A percentile compares a stretch with the other conserved stretches of the same genome.
phyloP scores from a whole-genome alignment of 352 stramenopile species.

The Phytophthora pini region DNA sequence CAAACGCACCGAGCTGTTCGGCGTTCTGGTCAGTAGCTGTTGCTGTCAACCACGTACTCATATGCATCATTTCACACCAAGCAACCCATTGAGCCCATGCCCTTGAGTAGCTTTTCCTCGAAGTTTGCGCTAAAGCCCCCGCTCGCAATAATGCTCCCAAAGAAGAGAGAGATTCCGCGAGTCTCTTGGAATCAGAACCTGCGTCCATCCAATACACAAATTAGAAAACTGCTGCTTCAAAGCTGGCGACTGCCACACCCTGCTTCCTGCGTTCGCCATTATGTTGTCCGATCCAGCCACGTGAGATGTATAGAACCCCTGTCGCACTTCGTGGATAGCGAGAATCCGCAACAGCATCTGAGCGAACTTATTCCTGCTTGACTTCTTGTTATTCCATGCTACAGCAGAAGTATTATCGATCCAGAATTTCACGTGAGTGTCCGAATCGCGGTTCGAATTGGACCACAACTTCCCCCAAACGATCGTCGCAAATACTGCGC shows the following conservation, averaged over 20 bases:
- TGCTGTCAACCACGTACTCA: background rate
- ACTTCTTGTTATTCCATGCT: conserved; percentile 11
- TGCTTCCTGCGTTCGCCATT: conserved; percentile 26
- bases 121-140: conserved; percentile 17
- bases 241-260: conserved; percentile 19
- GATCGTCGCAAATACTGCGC: conserved; percentile 12
- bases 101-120: conserved; percentile 5
- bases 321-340: conserved; percentile 7
- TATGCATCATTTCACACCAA: conserved; percentile 7
- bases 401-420: conserved; percentile 19
- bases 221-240: conserved; percentile 4
- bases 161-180: conserved; percentile 26
- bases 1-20: conserved; percentile 21
- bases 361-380: conserved; percentile 15
- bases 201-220: conserved; percentile 5
- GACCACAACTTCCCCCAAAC: conserved; percentile 7
- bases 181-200: conserved; percentile 12
- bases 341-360: conserved; percentile 23
- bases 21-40: conserved; percentile 9
- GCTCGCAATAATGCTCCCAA: conserved; percentile 23
- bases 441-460: background rate
- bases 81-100: conserved; percentile 11
- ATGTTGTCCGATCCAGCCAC: conserved; percentile 14
- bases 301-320: conserved; percentile 21
- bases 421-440: conserved; percentile 13